These are phyloP conservation scores for Penicillium atrosanguineum DNA, from an alignment of 495 filamentous ascomycete genomes.

Conservation along the genomic window DNA sequence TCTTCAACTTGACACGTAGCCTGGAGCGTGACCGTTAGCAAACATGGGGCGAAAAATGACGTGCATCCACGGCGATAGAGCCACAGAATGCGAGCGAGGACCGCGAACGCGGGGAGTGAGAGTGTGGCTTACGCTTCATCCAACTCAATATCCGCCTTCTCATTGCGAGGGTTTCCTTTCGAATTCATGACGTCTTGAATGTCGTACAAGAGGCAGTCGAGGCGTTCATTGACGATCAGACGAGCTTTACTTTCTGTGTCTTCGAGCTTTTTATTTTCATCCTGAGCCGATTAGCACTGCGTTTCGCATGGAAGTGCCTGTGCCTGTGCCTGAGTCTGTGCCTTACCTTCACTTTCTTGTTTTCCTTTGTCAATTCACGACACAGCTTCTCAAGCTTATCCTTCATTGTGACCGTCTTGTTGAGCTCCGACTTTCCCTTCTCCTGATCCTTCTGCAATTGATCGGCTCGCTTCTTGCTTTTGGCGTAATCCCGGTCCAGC, in stretches of 20 bases:
- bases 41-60: neutral
- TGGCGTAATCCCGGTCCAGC: slow-evolving; percentile 86
- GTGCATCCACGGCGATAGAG: neutral
- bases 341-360: slow-evolving; percentile 90
- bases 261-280: slow-evolving; percentile 83
- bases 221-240: slow-evolving; percentile 78
- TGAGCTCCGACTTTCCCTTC: slow-evolving; percentile 77
- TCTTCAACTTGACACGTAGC: slow-evolving; percentile 87
- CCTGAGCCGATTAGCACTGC: slow-evolving; percentile 48
- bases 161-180: slow-evolving; percentile 71
- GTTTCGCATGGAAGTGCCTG: neutral
- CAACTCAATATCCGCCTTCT: slow-evolving; percentile 73
- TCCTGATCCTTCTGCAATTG: slow-evolving; percentile 97
- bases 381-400: slow-evolving; percentile 95
- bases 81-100: neutral
- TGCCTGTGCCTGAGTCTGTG: neutral
- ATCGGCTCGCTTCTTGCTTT: slow-evolving; percentile 93
- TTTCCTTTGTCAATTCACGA: slow-evolving; percentile 88
- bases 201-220: slow-evolving; percentile 68
- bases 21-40: slow-evolving; percentile 42
- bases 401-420: slow-evolving; percentile 80
- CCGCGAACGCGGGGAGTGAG: neutral
- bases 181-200: slow-evolving; percentile 79
- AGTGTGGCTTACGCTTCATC: slow-evolving; percentile 72
- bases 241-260: slow-evolving; percentile 80